Evolutionary conservation across 768 basidiomycete genomes (phyloP).

Genomic region (Suillus plorans): DNA sequence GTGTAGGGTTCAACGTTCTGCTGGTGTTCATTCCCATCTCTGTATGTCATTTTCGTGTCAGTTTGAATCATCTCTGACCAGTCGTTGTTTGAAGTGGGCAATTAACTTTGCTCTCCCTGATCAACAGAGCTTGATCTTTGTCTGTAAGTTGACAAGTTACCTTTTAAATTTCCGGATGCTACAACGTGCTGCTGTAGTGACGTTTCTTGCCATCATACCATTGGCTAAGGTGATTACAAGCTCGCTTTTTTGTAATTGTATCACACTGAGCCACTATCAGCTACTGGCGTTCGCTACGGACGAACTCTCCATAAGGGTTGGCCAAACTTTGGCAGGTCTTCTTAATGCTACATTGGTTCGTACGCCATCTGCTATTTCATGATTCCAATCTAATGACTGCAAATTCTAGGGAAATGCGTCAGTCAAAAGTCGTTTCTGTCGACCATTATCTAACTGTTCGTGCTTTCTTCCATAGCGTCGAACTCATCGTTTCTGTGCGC

Average conservation of each 20-base stretch:
- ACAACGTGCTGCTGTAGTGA: slow-evolving; percentile 42
- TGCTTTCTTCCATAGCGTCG: slow-evolving; percentile 35
- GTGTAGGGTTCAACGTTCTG: slow-evolving; percentile 66
- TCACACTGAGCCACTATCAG: slow-evolving; percentile 30
- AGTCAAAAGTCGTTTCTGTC: slow-evolving; percentile 5
- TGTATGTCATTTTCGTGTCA: slow-evolving; percentile 32
- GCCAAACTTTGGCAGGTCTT: slow-evolving; percentile 80
- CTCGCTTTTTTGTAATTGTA: neutral
- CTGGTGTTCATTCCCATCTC: slow-evolving; percentile 73
- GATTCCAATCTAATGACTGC: neutral
- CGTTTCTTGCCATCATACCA: slow-evolving; percentile 82
- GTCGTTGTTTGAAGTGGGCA: slow-evolving; percentile 56
- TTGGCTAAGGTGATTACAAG: slow-evolving; percentile 61
- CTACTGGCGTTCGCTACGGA: slow-evolving; percentile 85
- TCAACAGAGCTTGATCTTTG: slow-evolving; percentile 63
- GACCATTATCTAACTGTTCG: neutral
- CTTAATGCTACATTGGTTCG: slow-evolving; percentile 81
- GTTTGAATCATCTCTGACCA: slow-evolving; percentile 2
- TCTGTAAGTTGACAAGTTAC: slow-evolving; percentile 48
- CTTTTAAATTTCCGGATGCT: neutral
- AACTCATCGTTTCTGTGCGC: slow-evolving; percentile 71
- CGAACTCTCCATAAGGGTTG: slow-evolving; percentile 77
- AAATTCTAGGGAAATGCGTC: slow-evolving; percentile 31
- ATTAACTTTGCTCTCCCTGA: slow-evolving; percentile 57
- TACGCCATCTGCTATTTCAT: slow-evolving; percentile 7